Evolutionary conservation across 371 early-diverging fungal species (phyloP), one percentile per base, ranked within the genome.

Genomic region (Capillidium heterosporum): DNA sequence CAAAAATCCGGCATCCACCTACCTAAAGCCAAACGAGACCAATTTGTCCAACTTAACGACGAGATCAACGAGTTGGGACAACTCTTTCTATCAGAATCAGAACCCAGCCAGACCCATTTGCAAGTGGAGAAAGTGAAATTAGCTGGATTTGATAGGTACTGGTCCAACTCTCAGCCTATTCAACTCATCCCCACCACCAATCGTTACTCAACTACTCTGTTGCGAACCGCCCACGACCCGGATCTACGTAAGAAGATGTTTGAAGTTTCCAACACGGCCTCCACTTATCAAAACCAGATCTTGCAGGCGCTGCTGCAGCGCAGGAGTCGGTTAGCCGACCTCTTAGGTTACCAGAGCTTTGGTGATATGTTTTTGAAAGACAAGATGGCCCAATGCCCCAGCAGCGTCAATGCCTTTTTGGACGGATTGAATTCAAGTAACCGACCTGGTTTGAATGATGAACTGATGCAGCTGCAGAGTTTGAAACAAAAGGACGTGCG

Each of bases 1-100:
- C 91, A 94, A 72, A 85, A 89, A 61, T 86, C 89, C 0, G 95
- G 97, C 5, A 89, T 95, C 55, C 89, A 91, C 63, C 69, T 96
- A 59, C 72, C 84, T 24, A 71, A 70, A 8, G 60, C 63, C 7
- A 71, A 80, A 24, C 80, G 90, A 1, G 65, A 70, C 1, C 67
- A 77, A 42, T 91, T 89, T 73, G 90, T 95, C 0, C 65, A 68
- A 15, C 65, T 95, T 3, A 85, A 89, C 32, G 85, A 91, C 63
- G 68, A 70, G 21, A 90, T 95, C 50, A 81, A 85, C 42, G 75
- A 75, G 7, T 63, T 86, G 1, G 88, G 89, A 11, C 78, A 89
- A 17, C 74, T 72, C 13, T 89, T 94, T 53, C 71, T 81, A 49
- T 73, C 75, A 17, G 65, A 65, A 35, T 71, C 56, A 2, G 49